Base-by-base conservation (phyloP, 345 rosid genomes). In the Carallia brachiata region DNA sequence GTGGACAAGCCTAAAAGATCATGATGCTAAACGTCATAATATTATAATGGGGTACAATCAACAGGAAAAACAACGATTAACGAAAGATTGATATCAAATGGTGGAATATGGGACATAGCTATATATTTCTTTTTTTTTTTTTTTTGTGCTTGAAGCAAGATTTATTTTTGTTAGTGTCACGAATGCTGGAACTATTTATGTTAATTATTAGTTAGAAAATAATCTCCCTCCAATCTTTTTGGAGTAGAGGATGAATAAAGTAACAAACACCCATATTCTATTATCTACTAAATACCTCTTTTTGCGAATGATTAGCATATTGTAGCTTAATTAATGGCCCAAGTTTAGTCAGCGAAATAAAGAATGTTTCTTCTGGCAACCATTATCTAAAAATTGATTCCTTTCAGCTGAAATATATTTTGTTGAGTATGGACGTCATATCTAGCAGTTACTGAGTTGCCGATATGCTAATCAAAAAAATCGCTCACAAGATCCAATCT, bases 81-180 rank as follows among this genome's bases (percentile, higher is more conserved):
- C 15, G 47, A 52, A 53, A 54, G 63, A 44, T 36, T 56, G 12
- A 69, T 37, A 50, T 31, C 50, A 47, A 28, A 47, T 71, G 15
- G 3, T 4, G 8, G 47, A 53, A 47, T 18, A 60, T 19, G 39
- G 52, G 73, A 63, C 58, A 55, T 68, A 63, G 63, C 32, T 65
- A 40, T 62, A n/a, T n/a, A 36, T 39, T 18, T 61, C 28, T 4
- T 28, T 36, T 36, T 62, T 64, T 75, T 63, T 74, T 75, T 66
- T 70, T 70, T 70, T 61, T n/a, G 68, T 76, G 75, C 67, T 31
- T 66, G 71, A 76, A 66, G 75, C 75, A 70, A 61, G 54, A 61
- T 52, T 66, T 62, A 5, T 19, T 23, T 70, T 65, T 70, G 61
- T 56, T 40, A 53, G 31, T 66, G 70, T 66, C 61, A 23, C 68